Conservation (phyloP, 2,329 filamentous ascomycete genomes). For the Diaporthe ampelina region DNA sequence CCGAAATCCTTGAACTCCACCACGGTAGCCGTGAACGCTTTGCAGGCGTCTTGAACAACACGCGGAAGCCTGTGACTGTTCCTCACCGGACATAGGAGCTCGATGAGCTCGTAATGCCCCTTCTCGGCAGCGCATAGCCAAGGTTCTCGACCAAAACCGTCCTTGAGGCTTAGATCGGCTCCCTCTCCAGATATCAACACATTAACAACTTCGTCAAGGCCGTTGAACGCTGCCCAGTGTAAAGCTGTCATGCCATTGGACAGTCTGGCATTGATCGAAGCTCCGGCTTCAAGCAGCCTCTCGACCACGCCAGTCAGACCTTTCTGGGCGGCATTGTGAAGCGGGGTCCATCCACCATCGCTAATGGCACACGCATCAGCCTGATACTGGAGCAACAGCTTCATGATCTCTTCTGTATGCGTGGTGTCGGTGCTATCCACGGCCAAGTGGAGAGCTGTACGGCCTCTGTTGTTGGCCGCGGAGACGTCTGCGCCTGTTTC, state of each 20-base stretch:
- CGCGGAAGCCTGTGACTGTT: slow-evolving; percentile 52
- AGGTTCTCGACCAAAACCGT: slow-evolving; percentile 56
- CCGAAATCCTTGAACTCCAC: slow-evolving; percentile 64
- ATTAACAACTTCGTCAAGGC: slow-evolving; percentile 58
- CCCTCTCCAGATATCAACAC: slow-evolving; percentile 55
- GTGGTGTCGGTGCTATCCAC: slow-evolving; percentile 55
- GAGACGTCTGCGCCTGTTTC: slow-evolving; percentile 55
- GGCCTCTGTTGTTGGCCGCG: slow-evolving; percentile 57
- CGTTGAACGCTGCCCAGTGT: slow-evolving; percentile 67
- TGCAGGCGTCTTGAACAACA: slow-evolving; percentile 59
- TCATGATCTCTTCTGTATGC: slow-evolving; percentile 51
- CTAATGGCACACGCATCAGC: slow-evolving; percentile 52
- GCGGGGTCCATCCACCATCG: slow-evolving; percentile 57
- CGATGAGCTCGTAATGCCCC: slow-evolving; percentile 53
- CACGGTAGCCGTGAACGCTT: slow-evolving; percentile 64
- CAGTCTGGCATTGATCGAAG: slow-evolving; percentile 60
- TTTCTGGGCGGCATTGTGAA: slow-evolving; percentile 57
- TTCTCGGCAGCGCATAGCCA: slow-evolving; percentile 59
- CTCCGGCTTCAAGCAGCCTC: slow-evolving; percentile 58
- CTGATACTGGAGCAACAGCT: slow-evolving; percentile 51
- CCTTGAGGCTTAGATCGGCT: slow-evolving; percentile 51
- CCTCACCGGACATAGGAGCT: slow-evolving; percentile 54
- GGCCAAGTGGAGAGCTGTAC: slow-evolving; percentile 65
- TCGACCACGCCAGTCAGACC: slow-evolving; percentile 51
- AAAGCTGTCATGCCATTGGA: slow-evolving; percentile 67